Evolutionary conservation across 441 rosid species (phyloP).

Genomic region (Adansonia grandidieri): DNA sequence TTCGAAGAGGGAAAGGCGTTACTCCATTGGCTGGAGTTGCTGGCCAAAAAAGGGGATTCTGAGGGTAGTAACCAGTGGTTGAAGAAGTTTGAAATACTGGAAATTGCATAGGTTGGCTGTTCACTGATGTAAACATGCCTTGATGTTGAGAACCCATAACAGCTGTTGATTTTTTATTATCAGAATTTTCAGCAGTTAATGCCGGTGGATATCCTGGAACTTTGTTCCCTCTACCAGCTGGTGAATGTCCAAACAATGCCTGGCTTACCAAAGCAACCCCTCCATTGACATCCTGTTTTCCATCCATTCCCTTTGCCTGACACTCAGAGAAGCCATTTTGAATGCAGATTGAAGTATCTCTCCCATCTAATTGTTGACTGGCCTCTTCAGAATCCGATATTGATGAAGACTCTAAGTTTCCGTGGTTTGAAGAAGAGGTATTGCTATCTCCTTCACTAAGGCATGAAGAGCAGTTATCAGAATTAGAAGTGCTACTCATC

Average conservation of each 20-base stretch:
- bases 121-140: conserved; percentile 51
- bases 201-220: conserved; percentile 39
- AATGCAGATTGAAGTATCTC: conserved; percentile 47
- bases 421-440: conserved; percentile 53
- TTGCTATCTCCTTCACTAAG: conserved; percentile 71
- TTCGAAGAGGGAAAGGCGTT: conserved; percentile 61
- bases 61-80: conserved; percentile 76
- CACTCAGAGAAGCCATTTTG: conserved; percentile 45
- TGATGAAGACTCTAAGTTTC: conserved; percentile 63
- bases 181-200: conserved; percentile 45
- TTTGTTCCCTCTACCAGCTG: conserved; percentile 41
- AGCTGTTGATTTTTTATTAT: conserved; percentile 41
- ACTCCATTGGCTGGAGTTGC: conserved; percentile 66
- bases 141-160: conserved; percentile 58
- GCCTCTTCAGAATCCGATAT: conserved; percentile 82
- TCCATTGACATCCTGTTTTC: conserved; percentile 38
- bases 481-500: conserved; percentile 50
- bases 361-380: conserved; percentile 66
- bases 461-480: conserved; percentile 76
- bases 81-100: conserved; percentile 70
- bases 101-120: conserved; percentile 59
- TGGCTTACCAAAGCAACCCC: conserved; percentile 39
- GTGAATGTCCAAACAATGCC: conserved; percentile 39
- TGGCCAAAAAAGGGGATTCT: conserved; percentile 82
- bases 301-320: conserved; percentile 44